phyloP scores from a whole-genome alignment of 1,139 yeast species.

The Candida frijolesensis region DNA sequence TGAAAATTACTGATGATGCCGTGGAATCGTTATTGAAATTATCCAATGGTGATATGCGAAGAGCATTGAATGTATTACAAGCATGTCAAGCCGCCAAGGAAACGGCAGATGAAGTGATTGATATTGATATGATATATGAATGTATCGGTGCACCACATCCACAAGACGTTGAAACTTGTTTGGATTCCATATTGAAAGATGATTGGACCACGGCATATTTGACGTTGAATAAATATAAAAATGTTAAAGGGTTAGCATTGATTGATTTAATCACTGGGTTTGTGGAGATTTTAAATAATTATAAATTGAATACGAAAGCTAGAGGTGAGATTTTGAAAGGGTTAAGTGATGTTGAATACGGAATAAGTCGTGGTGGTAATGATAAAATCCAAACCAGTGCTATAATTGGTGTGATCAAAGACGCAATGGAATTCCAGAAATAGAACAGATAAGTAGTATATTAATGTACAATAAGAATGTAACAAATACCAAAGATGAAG shows the following conservation, averaged over 20 bases:
- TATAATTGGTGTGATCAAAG: constrained; percentile 82
- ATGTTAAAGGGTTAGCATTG: constrained; percentile 80
- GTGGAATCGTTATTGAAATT: constrained; percentile 64
- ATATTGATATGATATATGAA: constrained; percentile 79
- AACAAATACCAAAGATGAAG: too few species aligned
- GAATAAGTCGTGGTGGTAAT: constrained; percentile 89
- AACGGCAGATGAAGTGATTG: constrained; percentile 51
- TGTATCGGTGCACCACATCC: constrained; percentile 98
- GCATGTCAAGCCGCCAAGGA: constrained; percentile 81
- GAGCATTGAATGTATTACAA: constrained; percentile 90
- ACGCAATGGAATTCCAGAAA: constrained; percentile 43
- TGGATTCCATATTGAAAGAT: constrained; percentile 77
- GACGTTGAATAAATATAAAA: constrained; percentile 65
- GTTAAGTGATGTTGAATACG: constrained; percentile 84
- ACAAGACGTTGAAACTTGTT: constrained; percentile 70
- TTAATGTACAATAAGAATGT: too few species aligned
- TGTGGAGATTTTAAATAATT: constrained; percentile 64
- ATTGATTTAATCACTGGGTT: constrained; percentile 82
- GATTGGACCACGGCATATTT: constrained; percentile 83
- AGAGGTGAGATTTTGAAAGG: constrained; percentile 67
- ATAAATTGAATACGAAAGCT: constrained; percentile 64
- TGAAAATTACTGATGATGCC: constrained; percentile 63
- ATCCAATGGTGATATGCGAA: constrained; percentile 93
- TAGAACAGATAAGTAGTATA: not conserved
- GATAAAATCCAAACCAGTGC: constrained; percentile 91